These are phyloP conservation scores for Curvularia spicifera DNA, from an alignment of 2,329 filamentous ascomycete species.

Conservation along the genomic window DNA sequence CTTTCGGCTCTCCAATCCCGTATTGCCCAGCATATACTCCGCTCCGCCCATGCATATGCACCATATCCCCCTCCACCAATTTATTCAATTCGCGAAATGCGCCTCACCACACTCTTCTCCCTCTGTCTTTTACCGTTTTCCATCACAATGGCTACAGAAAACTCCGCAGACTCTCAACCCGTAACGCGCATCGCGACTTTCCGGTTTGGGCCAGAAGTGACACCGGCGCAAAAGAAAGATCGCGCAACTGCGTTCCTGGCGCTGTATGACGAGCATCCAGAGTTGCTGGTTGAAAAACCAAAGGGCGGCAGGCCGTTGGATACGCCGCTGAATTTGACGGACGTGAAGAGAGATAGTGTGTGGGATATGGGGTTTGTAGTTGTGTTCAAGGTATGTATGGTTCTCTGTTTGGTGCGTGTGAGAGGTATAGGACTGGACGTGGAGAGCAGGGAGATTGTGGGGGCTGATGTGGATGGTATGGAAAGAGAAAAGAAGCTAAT, in stretches of 20 bases:
- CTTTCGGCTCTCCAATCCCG: too few relatives aligned
- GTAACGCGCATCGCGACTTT: conserved; percentile 37
- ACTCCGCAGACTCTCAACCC: conserved; percentile 1
- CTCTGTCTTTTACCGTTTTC: background rate
- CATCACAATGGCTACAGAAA: conserved; percentile 1
- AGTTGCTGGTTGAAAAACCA: conserved; percentile 24
- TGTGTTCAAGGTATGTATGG: conserved; percentile 31
- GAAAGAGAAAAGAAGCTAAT: background rate
- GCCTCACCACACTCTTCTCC: too few relatives aligned
- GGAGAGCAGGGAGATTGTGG: too few relatives aligned
- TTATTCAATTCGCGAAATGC: too few relatives aligned
- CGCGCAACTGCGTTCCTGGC: conserved; percentile 32
- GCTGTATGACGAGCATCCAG: conserved; percentile 28
- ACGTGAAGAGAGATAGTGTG: conserved; percentile 29
- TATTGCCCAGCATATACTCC: too few relatives aligned
- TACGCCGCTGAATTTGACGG: conserved; percentile 30
- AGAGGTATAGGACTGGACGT: too few relatives aligned
- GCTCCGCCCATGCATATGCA: too few relatives aligned
- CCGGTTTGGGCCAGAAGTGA: conserved; percentile 26
- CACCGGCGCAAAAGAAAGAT: conserved; percentile 27
- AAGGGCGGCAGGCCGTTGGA: conserved; percentile 31
- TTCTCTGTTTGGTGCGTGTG: background rate
- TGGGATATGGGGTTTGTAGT: conserved; percentile 40
- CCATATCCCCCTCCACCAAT: too few relatives aligned
- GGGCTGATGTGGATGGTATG: too few relatives aligned